Evolutionary conservation across 108 stramenopile genomes (phyloP).

Genomic region (Skeletonema tropicum): DNA sequence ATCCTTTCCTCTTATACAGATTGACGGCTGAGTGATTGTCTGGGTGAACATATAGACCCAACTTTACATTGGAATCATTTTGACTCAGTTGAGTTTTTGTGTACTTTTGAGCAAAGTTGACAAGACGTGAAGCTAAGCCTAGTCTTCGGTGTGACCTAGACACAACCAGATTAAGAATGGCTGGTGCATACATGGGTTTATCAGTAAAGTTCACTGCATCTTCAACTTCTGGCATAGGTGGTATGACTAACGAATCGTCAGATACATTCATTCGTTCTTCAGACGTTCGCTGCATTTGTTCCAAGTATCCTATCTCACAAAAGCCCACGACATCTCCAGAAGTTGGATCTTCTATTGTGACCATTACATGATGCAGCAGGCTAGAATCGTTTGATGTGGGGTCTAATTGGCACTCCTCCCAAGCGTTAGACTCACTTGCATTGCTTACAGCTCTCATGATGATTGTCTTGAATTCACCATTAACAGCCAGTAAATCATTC

Average conservation of each 20-base stretch:
- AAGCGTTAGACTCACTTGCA: slow-evolving; percentile 63
- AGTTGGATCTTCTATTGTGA: slow-evolving; percentile 58
- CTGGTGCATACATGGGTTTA: slow-evolving; percentile 33
- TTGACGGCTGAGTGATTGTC: slow-evolving; percentile 60
- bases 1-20: slow-evolving; percentile 62
- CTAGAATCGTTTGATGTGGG: slow-evolving; percentile 43
- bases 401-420: slow-evolving; percentile 69
- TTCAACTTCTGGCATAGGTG: background rate
- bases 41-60: slow-evolving; percentile 67
- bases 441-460: slow-evolving; percentile 44
- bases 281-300: background rate
- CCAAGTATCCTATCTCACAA: slow-evolving; percentile 76
- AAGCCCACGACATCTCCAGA: slow-evolving; percentile 67
- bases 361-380: slow-evolving; percentile 71
- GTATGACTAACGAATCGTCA: background rate
- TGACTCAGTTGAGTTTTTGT: slow-evolving; percentile 43
- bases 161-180: slow-evolving; percentile 71
- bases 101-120: slow-evolving; percentile 55
- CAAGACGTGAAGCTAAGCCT: slow-evolving; percentile 66
- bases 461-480: slow-evolving; percentile 59
- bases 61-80: background rate
- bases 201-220: background rate
- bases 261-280: background rate
- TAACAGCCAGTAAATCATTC: slow-evolving; percentile 49
- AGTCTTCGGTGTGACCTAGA: slow-evolving; percentile 55